Evolutionary conservation across 2,329 filamentous ascomycete genomes (phyloP), one percentile per base, ranked within the genome.

Genomic region (Aspergillus ruber): DNA sequence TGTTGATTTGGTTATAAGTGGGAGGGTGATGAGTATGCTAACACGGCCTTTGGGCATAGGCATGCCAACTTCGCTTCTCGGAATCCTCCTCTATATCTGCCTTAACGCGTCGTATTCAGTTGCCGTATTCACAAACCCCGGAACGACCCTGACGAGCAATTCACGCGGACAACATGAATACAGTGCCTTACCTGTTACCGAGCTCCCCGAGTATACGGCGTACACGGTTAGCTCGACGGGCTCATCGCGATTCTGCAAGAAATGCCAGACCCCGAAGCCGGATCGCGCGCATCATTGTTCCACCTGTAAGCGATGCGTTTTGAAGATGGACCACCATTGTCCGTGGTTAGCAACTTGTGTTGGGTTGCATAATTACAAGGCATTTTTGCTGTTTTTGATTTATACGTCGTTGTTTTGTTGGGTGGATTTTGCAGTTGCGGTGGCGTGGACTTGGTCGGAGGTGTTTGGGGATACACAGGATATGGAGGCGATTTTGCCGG

Each of bases 321-420:
- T 98, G 67, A 98, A 98, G 76, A 98, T 98, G 93, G 93, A 98
- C 66, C 93, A 98, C 68, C 93, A 98, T 73, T 98, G 93, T 67
- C 93, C 93, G 13, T 98, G 93, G 93, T 79, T 98, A 43, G 91
- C 93, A 23, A 95, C 89, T 3, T 98, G 93, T 68, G 87, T 98
- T 50, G 93, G 93, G 17, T 75, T 98, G 54, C 83, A 82, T 63
- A 98, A 98, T 71, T 94, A 96, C 77, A 98, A 98, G 72, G 80
- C 90, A 0, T 98, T 98, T 65, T 68, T 98, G 45, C 78, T 97
- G 3, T 98, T 97, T 67, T 76, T 98, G 21, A 80, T 90, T 47
- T 97, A 98, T 67, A 89, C 88, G 0, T 88, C 85, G 3, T 52
- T 95, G 2, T 95, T 95, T 71, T 90, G 87, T 72, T 83, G 89